A percentile compares a stretch with the other conserved stretches of the same genome.
Conservation (phyloP, 1,284 basidiomycete genomes). For the Naganishia albida region DNA sequence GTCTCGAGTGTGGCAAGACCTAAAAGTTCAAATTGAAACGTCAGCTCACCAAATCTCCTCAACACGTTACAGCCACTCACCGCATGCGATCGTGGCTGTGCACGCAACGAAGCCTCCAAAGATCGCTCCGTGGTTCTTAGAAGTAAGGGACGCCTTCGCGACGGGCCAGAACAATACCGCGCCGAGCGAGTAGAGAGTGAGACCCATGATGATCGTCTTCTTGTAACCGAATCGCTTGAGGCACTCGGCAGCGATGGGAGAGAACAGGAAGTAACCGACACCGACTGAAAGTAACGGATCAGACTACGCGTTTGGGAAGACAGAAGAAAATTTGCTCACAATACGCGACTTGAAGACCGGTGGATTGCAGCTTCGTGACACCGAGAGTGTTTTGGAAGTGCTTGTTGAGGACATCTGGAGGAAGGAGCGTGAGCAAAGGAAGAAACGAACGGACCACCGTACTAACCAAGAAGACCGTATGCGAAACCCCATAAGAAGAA, state of each 20-base stretch:
- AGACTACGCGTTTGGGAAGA: slow-evolving; percentile 31
- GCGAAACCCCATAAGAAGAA: slow-evolving; percentile 72
- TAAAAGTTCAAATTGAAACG: slow-evolving; percentile 38
- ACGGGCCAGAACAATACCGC: slow-evolving; percentile 81
- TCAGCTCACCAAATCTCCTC: slow-evolving; percentile 49
- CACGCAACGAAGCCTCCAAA: slow-evolving; percentile 74
- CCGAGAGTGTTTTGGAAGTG: slow-evolving; percentile 73
- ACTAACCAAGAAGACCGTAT: slow-evolving; percentile 58
- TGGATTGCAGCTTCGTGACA: slow-evolving; percentile 76
- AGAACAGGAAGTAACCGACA: slow-evolving; percentile 62
- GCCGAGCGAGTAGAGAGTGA: slow-evolving; percentile 69
- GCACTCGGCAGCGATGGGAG: slow-evolving; percentile 51
- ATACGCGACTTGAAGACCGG: slow-evolving; percentile 80
- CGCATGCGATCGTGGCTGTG: slow-evolving; percentile 67
- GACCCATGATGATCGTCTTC: slow-evolving; percentile 62
- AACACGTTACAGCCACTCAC: slow-evolving; percentile 61
- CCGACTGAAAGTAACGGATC: slow-evolving; percentile 8
- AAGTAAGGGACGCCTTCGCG: slow-evolving; percentile 61
- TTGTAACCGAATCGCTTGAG: slow-evolving; percentile 56
- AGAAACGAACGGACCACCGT: background rate
- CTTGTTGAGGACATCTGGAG: slow-evolving; percentile 77
- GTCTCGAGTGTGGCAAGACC: slow-evolving; percentile 57
- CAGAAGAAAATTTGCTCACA: slow-evolving; percentile 57
- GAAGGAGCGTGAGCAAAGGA: background rate
- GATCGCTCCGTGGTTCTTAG: slow-evolving; percentile 49